Conservation (phyloP, 208 protist species). For the Kentomonas sorsogonicus region DNA sequence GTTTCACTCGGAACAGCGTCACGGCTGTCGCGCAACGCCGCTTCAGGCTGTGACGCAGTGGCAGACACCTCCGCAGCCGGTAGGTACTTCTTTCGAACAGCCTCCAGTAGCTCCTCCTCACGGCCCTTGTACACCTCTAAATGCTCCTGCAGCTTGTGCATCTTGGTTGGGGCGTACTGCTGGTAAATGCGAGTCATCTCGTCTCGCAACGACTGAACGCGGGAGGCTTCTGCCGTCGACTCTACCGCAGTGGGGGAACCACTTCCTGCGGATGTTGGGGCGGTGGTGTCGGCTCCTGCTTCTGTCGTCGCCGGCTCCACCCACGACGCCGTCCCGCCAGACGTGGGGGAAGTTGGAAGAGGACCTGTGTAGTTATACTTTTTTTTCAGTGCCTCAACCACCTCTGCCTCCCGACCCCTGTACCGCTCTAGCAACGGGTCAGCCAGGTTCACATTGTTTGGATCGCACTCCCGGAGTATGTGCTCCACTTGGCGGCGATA, state of each 20-base stretch:
- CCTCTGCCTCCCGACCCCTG: slow-evolving; percentile 17
- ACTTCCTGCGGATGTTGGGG: too few species aligned
- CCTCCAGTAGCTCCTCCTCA: slow-evolving; percentile 36
- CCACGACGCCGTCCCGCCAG: background rate
- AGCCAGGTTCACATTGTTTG: slow-evolving; percentile 21
- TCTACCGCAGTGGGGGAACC: background rate
- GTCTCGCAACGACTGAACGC: slow-evolving; percentile 23
- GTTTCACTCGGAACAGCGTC: too few species aligned
- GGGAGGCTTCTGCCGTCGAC: background rate
- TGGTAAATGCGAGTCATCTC: slow-evolving; percentile 28
- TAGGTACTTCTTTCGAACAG: background rate
- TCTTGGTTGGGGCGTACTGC: slow-evolving; percentile 33
- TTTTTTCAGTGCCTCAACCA: slow-evolving; percentile 17
- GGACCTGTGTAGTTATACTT: slow-evolving; percentile 12
- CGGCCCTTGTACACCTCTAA: slow-evolving; percentile 36
- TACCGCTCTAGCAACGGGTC: slow-evolving; percentile 31
- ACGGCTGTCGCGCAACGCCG: too few species aligned
- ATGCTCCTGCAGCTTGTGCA: slow-evolving; percentile 26
- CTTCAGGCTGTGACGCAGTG: background rate
- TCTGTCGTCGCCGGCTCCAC: background rate
- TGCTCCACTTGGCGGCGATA: too few species aligned
- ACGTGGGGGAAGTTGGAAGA: background rate
- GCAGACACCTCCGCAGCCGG: background rate
- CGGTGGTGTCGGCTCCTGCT: too few species aligned
- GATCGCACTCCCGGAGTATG: slow-evolving; percentile 22